Percentiles rank a stretch among this genome's conserved stretches.
Conservation (phyloP, 176 grass and related monocot genomes). For the Triticum timopheevii region DNA sequence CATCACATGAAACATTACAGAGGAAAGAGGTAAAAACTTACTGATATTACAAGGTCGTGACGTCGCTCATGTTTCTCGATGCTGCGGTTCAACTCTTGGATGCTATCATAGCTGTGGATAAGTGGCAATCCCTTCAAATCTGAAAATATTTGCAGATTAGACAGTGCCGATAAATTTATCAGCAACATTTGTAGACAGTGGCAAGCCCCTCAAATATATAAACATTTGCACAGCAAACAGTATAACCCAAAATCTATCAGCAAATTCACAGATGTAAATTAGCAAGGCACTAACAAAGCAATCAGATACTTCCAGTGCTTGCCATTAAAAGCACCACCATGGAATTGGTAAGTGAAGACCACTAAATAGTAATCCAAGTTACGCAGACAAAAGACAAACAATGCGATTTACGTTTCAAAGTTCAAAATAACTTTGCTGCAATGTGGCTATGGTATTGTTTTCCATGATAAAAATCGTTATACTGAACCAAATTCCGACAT, state of each 20-base stretch:
- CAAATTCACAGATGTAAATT: background rate
- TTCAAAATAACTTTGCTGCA: background rate
- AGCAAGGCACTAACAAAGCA: slow-evolving; percentile 10
- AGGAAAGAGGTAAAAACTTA: slow-evolving; percentile 50
- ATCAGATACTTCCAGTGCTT: background rate
- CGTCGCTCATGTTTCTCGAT: slow-evolving; percentile 71
- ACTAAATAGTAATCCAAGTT: slow-evolving; percentile 1
- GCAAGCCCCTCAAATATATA: slow-evolving; percentile 10
- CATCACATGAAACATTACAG: background rate
- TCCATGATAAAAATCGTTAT: background rate
- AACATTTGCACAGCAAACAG: background rate
- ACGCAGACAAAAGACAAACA: background rate
- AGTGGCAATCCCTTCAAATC: slow-evolving; percentile 81
- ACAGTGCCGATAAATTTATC: slow-evolving; percentile 17
- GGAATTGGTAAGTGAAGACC: background rate
- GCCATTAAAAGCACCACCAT: slow-evolving; percentile 16
- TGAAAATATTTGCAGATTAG: slow-evolving; percentile 21
- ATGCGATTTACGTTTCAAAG: slow-evolving; percentile 7
- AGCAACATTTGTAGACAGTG: background rate
- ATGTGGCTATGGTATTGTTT: background rate
- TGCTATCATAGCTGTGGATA: slow-evolving; percentile 95
- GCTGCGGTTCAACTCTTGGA: slow-evolving; percentile 86
- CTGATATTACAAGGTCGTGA: slow-evolving; percentile 91
- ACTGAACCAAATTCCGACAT: background rate
- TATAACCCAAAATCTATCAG: background rate